Evolutionary conservation across 345 rosid genomes (phyloP), one percentile per base, ranked within the genome.

Genomic region (Gossypium longicalyx): DNA sequence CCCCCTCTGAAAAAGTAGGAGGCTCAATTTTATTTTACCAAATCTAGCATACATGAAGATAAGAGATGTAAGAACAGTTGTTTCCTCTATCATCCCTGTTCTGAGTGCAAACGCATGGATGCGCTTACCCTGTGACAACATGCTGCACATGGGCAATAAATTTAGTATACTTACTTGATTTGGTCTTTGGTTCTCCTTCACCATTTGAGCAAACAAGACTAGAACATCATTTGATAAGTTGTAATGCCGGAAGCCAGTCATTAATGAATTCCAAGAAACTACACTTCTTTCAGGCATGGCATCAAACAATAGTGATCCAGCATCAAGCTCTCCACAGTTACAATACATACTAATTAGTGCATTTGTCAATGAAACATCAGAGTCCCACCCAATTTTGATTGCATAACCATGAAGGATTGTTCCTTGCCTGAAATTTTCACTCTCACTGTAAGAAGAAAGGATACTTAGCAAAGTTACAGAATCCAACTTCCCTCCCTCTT

Each of bases 41-140:
- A 43, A 76, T 75, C 85, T 86, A 66, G 91, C 89, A 81, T 87
- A 89, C 80, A 87, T 83, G 82, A 83, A 89, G 73, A 89, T 78
- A 16, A 63, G 51, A 53, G 81, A 60, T 57, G 81, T 73, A 60
- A 58, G 41, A 41, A 81, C 61, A 56, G 77, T 49, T 29, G 19
- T 73, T 47, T 80, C 65, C 41, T 72, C 78, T 43, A 74, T 44
- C 19, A 52, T 78, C 54, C 81, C 73, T 49, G 75, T 75, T 74
- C 86, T 77, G 61, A 78, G 59, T 57, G 80, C 53, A 59, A 79
- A 87, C 12, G 82, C 83, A 75, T 87, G 91, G 56, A 86, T 73
- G 71, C 73, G 80, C 65, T 75, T 86, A 54, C 71, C 85, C 72
- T 15, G 73, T 71, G 56, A 61, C 82, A 27, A 77, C 7, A 56